Evolutionary conservation across 768 basidiomycete genomes (phyloP).

Genomic region (Trametes cingulata): DNA sequence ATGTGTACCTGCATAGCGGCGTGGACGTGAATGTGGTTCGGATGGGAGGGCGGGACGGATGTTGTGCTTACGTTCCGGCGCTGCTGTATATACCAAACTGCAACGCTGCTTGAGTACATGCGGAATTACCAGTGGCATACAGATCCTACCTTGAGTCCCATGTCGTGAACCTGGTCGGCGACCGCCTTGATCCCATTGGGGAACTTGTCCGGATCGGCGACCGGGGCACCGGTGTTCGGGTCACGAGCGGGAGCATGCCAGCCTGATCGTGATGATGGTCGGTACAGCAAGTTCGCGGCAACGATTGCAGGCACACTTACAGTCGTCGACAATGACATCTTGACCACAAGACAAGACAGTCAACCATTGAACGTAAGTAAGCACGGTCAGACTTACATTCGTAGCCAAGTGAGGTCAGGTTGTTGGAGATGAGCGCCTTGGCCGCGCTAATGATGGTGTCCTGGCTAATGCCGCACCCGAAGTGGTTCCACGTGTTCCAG

Average conservation of each 20-base stretch:
- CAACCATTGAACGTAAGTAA: neutral
- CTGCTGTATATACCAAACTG: conserved; percentile 40
- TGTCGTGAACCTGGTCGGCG: conserved; percentile 35
- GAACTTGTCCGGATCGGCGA: conserved; percentile 34
- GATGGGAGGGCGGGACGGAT: neutral
- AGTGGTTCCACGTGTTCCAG: conserved; percentile 43
- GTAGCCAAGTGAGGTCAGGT: conserved; percentile 38
- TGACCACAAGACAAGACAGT: neutral
- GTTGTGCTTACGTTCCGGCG: conserved; percentile 32
- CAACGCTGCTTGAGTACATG: neutral
- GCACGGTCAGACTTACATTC: conserved; percentile 31
- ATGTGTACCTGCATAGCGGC: conserved; percentile 31
- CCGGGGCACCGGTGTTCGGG: conserved; percentile 33
- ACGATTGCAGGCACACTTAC: conserved; percentile 26
- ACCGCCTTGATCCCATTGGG: conserved; percentile 33
- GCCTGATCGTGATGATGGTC: conserved; percentile 18
- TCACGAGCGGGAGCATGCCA: conserved; percentile 36
- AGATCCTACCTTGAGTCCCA: conserved; percentile 35
- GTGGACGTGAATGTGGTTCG: too few relatives aligned
- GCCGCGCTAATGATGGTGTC: conserved; percentile 38
- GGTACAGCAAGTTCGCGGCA: neutral
- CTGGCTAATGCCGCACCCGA: conserved; percentile 40
- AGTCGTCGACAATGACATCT: conserved; percentile 43
- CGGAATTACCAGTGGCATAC: neutral
- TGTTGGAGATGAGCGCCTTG: conserved; percentile 33